A percentile compares a stretch with the other conserved stretches of the same genome.
phyloP scores from a whole-genome alignment of 768 basidiomycete species.

The Floccularia luteovirens region DNA sequence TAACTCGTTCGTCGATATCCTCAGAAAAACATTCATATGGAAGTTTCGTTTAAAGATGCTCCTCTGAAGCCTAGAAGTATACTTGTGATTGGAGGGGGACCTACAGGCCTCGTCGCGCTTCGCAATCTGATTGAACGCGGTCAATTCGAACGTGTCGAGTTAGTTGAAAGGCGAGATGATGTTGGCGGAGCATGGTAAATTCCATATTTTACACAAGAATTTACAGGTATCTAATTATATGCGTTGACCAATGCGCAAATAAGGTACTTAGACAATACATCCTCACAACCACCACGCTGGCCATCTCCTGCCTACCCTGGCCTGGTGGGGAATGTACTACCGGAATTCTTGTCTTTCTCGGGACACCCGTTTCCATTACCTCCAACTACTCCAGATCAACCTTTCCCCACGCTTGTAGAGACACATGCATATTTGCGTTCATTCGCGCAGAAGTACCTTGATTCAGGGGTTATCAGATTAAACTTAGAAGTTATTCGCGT shows the following conservation, averaged over 20 bases:
- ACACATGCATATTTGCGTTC: conserved; percentile 26
- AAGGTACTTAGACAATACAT: conserved; percentile 24
- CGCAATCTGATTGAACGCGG: conserved; percentile 38
- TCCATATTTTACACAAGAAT: not conserved
- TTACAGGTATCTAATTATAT: not conserved
- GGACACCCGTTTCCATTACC: conserved; percentile 25
- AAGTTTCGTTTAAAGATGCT: too few species aligned
- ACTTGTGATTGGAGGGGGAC: conserved; percentile 40
- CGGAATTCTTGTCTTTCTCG: conserved; percentile 34
- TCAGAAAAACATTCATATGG: too few species aligned
- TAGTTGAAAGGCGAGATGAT: conserved; percentile 38
- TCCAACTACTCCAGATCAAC: conserved; percentile 20
- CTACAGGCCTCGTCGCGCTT: conserved; percentile 38
- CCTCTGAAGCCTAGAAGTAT: conserved; percentile 17
- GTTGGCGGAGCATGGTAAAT: conserved; percentile 46
- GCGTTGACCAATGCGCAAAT: not conserved
- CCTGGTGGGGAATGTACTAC: conserved; percentile 43
- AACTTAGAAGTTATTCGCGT: conserved; percentile 30
- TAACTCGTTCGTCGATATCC: too few species aligned
- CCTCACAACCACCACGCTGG: conserved; percentile 24
- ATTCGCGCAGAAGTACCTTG: conserved; percentile 24
- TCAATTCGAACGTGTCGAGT: conserved; percentile 31
- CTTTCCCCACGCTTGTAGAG: conserved; percentile 30
- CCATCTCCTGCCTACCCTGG: conserved; percentile 39
- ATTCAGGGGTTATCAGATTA: conserved; percentile 26